A percentile compares a stretch with the other conserved stretches of the same genome.
phyloP scores from a whole-genome alignment of 768 basidiomycete genomes.

The Boletus reticulatus region DNA sequence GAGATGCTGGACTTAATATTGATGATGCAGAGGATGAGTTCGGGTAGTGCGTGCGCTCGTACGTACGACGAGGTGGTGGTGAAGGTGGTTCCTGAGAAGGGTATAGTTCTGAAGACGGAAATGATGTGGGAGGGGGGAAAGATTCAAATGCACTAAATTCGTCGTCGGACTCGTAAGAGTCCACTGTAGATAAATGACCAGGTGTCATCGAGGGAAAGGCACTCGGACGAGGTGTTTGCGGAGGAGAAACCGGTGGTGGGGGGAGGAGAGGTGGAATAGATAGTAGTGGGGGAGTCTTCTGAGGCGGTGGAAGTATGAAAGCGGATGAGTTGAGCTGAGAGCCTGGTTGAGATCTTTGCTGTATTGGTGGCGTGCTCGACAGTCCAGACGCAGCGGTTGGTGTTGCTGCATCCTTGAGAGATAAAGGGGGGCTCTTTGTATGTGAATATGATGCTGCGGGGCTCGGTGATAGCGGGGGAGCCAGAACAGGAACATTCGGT shows the following conservation, averaged over 20 bases:
- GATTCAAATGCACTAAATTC: slow-evolving; percentile 55
- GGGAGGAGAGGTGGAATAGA: slow-evolving; percentile 30
- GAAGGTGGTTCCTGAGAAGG: slow-evolving; percentile 21
- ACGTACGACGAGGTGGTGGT: slow-evolving; percentile 28
- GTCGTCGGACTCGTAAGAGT: slow-evolving; percentile 34
- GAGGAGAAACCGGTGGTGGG: slow-evolving; percentile 29
- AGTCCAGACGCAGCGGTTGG: slow-evolving; percentile 1
- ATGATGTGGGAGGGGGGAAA: slow-evolving; percentile 22
- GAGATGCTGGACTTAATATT: slow-evolving; percentile 20
- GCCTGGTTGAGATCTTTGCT: slow-evolving; percentile 18
- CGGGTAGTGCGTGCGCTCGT: slow-evolving; percentile 20
- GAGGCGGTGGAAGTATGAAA: slow-evolving; percentile 24
- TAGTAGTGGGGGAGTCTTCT: slow-evolving; percentile 22
- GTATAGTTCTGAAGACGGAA: slow-evolving; percentile 5
- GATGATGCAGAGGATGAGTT: slow-evolving; percentile 28
- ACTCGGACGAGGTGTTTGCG: slow-evolving; percentile 32
- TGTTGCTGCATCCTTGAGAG: not conserved
- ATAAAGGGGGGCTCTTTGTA: slow-evolving; percentile 13
- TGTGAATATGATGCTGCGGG: slow-evolving; percentile 23
- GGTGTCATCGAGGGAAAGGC: slow-evolving; percentile 3
- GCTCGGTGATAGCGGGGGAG: slow-evolving; percentile 30
- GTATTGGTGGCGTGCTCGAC: slow-evolving; percentile 3
- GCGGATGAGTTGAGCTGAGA: slow-evolving; percentile 18
- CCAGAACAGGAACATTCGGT: slow-evolving; percentile 12
- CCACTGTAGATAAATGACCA: slow-evolving; percentile 9